phyloP scores from a whole-genome alignment of 1,284 basidiomycete species.

The Irpex lacteus region DNA sequence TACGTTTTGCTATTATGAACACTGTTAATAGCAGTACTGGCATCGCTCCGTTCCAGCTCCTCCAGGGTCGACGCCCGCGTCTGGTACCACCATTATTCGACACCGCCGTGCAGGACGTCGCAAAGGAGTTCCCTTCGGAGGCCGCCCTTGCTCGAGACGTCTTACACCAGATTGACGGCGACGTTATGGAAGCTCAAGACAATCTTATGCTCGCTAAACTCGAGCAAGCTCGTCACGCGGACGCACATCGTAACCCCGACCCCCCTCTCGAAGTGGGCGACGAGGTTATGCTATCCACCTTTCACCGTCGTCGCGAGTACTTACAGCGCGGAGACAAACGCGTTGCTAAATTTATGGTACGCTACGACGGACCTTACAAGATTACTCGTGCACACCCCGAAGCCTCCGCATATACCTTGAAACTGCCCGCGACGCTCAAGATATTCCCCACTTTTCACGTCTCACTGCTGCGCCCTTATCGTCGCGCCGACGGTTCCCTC shows the following conservation, averaged over 20 bases:
- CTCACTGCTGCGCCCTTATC: background rate
- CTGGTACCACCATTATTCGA: slow-evolving; percentile 14
- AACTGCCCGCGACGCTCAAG: background rate
- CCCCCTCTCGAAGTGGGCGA: slow-evolving; percentile 2
- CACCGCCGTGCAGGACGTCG: background rate
- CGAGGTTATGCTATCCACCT: background rate
- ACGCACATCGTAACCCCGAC: no score
- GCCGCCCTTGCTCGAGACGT: no score
- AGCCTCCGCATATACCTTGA: background rate
- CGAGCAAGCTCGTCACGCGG: slow-evolving; percentile 5
- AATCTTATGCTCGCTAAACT: slow-evolving; percentile 8
- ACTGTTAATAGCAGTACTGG: slow-evolving; percentile 23
- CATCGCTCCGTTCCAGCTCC: slow-evolving; percentile 29
- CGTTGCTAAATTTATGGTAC: slow-evolving; percentile 4
- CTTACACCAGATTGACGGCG: no score
- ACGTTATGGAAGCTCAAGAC: slow-evolving; percentile 13
- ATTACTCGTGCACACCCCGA: background rate
- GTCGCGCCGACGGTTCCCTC: slow-evolving; percentile 3
- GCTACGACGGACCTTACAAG: slow-evolving; percentile 3
- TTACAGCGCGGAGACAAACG: slow-evolving; percentile 3
- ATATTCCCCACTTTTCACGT: slow-evolving; percentile 1
- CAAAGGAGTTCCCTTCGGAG: no score
- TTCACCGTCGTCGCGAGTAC: slow-evolving; percentile 1
- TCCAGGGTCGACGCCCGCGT: slow-evolving; percentile 13
- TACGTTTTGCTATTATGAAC: slow-evolving; percentile 36